Evolutionary conservation across 108 stramenopile genomes (phyloP).

Genomic region (Skeletonema tropicum): DNA sequence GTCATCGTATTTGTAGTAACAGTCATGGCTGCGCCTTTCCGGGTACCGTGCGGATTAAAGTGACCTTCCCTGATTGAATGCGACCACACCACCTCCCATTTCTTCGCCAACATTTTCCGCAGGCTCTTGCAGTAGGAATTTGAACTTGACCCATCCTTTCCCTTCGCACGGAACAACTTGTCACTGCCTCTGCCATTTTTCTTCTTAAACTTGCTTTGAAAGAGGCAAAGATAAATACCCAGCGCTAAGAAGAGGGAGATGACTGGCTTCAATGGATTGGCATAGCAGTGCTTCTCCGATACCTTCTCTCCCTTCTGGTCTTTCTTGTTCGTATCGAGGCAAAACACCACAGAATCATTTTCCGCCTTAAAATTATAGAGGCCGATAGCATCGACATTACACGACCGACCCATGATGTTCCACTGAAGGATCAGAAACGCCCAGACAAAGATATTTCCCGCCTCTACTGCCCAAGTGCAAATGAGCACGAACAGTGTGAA

Average conservation of each 20-base stretch:
- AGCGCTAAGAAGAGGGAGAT: conserved; percentile 13
- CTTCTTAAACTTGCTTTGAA: neutral
- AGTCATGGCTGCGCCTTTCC: too few species aligned
- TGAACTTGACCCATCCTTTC: conserved; percentile 20
- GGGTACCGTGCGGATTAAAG: too few species aligned
- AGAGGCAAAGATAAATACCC: conserved; percentile 12
- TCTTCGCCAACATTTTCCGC: neutral
- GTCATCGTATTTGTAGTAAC: too few species aligned
- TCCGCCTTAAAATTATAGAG: conserved; percentile 33
- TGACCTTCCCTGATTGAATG: too few species aligned
- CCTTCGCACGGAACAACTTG: conserved; percentile 1
- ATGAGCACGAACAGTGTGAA: conserved; percentile 15
- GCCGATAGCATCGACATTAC: conserved; percentile 18
- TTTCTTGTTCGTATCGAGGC: conserved; percentile 33
- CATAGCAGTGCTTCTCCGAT: conserved; percentile 44
- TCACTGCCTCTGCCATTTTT: neutral
- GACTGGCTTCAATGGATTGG: conserved; percentile 22
- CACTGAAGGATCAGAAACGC: conserved; percentile 35
- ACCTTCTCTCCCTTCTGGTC: conserved; percentile 42
- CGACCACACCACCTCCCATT: too few species aligned
- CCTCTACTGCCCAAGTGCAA: conserved; percentile 24
- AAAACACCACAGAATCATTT: conserved; percentile 15
- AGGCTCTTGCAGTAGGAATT: conserved; percentile 22
- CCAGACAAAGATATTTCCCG: conserved; percentile 20
- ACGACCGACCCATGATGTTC: conserved; percentile 38